Conservation (phyloP, 306 rosid species). For the Vigna unguiculata region DNA sequence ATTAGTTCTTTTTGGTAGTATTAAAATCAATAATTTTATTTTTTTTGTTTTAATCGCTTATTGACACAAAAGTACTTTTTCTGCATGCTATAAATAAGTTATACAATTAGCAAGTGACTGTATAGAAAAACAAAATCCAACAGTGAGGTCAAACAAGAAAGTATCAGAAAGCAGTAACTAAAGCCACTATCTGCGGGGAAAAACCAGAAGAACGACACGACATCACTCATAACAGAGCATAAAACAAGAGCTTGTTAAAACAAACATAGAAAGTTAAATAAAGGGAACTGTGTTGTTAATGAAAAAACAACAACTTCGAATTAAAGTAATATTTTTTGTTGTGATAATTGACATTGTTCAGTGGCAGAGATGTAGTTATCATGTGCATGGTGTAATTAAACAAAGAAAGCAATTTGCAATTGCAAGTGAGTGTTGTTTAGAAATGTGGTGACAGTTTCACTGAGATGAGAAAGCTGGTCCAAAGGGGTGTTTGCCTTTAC, state of each 20-base stretch:
- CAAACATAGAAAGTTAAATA: background rate
- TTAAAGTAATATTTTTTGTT: background rate
- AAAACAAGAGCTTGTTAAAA: background rate
- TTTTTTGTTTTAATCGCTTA: background rate
- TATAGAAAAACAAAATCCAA: background rate
- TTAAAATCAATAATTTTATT: background rate
- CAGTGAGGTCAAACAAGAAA: background rate
- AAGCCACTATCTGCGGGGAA: background rate
- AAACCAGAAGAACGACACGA: background rate
- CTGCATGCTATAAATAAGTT: background rate
- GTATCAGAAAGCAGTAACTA: background rate
- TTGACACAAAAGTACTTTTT: constrained; percentile 12
- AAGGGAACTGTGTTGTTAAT: constrained; percentile 15
- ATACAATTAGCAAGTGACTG: background rate
- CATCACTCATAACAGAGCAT: background rate
- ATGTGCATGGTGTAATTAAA: background rate
- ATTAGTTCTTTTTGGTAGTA: background rate
- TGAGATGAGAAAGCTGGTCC: constrained; percentile 30
- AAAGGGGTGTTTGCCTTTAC: constrained; percentile 10
- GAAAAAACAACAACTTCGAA: background rate
- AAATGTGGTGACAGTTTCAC: constrained; percentile 28
- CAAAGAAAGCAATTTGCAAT: constrained; percentile 24
- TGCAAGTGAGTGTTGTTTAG: constrained; percentile 30
- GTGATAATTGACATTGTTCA: background rate
- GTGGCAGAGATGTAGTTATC: background rate